Evolutionary conservation across 495 filamentous ascomycete species (phyloP).

Genomic region (Penicillium longicatenatum): DNA sequence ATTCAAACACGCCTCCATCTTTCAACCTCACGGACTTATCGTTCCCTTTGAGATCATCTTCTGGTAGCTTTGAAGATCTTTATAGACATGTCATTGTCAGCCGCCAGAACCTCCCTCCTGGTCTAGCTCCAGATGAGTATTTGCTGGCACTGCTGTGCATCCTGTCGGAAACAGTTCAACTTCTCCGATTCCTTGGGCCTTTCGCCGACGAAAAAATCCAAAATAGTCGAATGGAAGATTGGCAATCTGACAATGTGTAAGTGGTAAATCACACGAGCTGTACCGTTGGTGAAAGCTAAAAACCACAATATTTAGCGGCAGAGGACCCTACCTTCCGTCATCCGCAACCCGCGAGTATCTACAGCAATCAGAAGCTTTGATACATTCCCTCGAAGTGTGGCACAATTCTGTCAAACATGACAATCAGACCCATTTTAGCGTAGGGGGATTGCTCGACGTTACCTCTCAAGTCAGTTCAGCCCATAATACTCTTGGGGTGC

Average conservation of each 20-base stretch:
- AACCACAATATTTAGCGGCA: too few relatives aligned
- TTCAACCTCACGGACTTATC: not conserved
- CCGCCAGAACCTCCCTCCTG: not conserved
- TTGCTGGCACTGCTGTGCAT: not conserved
- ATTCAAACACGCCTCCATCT: not conserved
- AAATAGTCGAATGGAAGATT: not conserved
- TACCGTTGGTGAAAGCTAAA: too few relatives aligned
- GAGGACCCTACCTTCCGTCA: not conserved
- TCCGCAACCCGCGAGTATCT: not conserved
- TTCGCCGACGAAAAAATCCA: not conserved
- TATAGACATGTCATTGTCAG: not conserved
- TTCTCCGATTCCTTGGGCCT: not conserved
- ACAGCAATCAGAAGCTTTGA: not conserved
- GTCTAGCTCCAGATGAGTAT: not conserved
- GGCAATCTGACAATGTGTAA: not conserved
- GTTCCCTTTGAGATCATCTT: not conserved
- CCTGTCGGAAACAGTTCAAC: not conserved
- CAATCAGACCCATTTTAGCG: not conserved
- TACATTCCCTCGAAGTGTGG: not conserved
- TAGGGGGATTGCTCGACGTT: not conserved
- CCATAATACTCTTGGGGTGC: not conserved
- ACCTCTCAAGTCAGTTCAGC: too few relatives aligned
- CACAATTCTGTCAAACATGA: not conserved
- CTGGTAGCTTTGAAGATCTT: not conserved
- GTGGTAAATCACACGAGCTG: too few relatives aligned